A percentile compares a stretch with the other conserved stretches of the same genome.
Conservation (phyloP, 257 asterid species). For the Nicotiana paniculata region DNA sequence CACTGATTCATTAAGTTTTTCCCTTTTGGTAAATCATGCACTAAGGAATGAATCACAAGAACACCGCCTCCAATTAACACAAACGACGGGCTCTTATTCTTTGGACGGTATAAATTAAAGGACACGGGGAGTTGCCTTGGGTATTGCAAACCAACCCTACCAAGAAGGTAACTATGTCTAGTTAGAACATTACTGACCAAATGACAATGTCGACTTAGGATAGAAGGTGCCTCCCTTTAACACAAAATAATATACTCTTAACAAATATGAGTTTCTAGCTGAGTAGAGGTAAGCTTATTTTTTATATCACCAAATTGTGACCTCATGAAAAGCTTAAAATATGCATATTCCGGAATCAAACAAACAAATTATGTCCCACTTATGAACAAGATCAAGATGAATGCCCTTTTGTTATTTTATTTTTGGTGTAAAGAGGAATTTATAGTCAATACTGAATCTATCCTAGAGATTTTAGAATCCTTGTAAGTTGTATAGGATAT, state of each 20-base stretch:
- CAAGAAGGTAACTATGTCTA: too few relatives aligned
- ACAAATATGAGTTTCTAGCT: not conserved
- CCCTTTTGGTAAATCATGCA: not conserved
- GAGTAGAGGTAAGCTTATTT: not conserved
- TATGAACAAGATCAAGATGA: not conserved
- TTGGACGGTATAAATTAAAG: too few relatives aligned
- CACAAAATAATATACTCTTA: not conserved
- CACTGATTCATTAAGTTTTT: not conserved
- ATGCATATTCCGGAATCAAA: not conserved
- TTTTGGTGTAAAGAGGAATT: too few relatives aligned
- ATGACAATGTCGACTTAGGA: too few relatives aligned
- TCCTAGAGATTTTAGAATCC: too few relatives aligned
- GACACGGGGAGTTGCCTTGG: too few relatives aligned
- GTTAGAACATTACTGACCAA: too few relatives aligned
- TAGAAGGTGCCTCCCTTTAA: not conserved
- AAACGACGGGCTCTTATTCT: too few relatives aligned
- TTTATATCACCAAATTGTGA: not conserved
- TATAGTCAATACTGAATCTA: too few relatives aligned
- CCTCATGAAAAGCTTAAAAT: not conserved
- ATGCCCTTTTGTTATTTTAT: too few relatives aligned
- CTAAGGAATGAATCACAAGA: not conserved
- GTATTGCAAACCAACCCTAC: too few relatives aligned
- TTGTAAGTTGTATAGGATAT: too few relatives aligned
- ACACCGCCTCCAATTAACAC: not conserved
- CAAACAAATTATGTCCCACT: not conserved